Base-by-base conservation (phyloP, 2,329 filamentous ascomycete genomes). In the Paecilomyces variotii region DNA sequence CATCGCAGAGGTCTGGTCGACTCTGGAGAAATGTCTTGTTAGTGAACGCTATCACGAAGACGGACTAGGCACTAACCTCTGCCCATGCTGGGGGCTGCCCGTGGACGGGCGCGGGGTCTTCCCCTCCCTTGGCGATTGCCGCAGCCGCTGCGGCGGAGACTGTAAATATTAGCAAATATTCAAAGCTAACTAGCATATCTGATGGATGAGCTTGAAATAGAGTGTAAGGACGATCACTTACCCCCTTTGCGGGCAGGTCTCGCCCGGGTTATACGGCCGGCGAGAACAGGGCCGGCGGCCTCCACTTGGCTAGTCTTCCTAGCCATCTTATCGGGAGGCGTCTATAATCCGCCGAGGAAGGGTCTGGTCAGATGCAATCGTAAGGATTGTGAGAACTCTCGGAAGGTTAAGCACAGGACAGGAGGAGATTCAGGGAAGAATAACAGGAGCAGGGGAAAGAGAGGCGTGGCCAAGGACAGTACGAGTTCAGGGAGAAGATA, bases 1-100 rank as follows among this genome's bases (percentile, higher is more conserved):
- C 79, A 64, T 89, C 85, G 62, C 83, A 88, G 0, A 91, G 72
- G 12, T 81, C 80, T 59, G 85, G 82, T 3, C 87, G 79, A 35
- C 72, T 72, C 65, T 70, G 57, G 60, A 56, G 27, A 4, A 56
- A 45, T 25, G 12, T 24, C 30, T 11, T 14, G 12, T 54, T 12
- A 54, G 24, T 5, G 24, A 32, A 24, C 5, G 25, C n/a, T 6
- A 24, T 53, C 25, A 19, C 28, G 45, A 27, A 35, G 11, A 28
- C 10, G 55, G 7, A 51, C 26, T 30, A 12, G 28, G 7, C 54
- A 58, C 62, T 27, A 60, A 71, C 75, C 4, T 82, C 74, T 0
- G 85, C 79, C 83, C 84, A 88, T 0, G 84, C 80, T 10, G 74
- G 70, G 5, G 84, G 83, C 1, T 65, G 50, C n/a, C 68, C 72